Conservation (phyloP, 352 stramenopile species). For the Phytophthora melonis region DNA sequence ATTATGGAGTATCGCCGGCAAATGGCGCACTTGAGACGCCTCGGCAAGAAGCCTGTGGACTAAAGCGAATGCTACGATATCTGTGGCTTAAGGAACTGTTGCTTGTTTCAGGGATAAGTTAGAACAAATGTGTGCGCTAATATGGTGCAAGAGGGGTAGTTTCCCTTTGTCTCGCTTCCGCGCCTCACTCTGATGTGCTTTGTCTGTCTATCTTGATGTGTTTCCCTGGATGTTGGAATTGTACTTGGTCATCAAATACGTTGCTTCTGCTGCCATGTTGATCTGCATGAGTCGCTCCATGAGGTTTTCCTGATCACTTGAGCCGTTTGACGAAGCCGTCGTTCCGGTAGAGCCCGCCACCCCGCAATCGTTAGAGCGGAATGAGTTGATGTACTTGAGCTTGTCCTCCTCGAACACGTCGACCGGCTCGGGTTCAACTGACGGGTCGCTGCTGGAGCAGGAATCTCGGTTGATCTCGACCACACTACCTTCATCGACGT, state of each 20-base stretch:
- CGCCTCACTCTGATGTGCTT: too few relatives aligned
- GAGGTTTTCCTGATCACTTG: conserved; percentile 51
- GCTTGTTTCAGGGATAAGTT: conserved; percentile 7
- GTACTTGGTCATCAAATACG: conserved; percentile 81
- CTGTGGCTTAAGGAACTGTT: neutral
- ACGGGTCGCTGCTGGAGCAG: conserved; percentile 33
- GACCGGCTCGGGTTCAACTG: conserved; percentile 37
- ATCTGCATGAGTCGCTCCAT: conserved; percentile 74
- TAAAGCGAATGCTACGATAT: neutral
- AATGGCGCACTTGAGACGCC: conserved; percentile 59
- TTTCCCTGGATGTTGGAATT: conserved; percentile 59
- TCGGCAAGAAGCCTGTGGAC: conserved; percentile 52
- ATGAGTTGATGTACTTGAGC: conserved; percentile 76
- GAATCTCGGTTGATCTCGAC: conserved; percentile 48
- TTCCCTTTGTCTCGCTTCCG: neutral
- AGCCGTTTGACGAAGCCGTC: conserved; percentile 22
- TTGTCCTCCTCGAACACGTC: conserved; percentile 62
- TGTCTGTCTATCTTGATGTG: conserved; percentile 21
- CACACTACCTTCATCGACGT: conserved; percentile 44
- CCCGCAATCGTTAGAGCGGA: conserved; percentile 40
- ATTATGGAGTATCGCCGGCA: conserved; percentile 86
- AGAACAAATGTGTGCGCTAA: conserved; percentile 19
- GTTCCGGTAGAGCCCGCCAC: conserved; percentile 11
- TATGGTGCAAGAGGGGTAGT: neutral
- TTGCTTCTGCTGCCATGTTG: conserved; percentile 72